Base-by-base conservation (phyloP, 805 yeast species). In the Kregervanrija pseudodelftensis region DNA sequence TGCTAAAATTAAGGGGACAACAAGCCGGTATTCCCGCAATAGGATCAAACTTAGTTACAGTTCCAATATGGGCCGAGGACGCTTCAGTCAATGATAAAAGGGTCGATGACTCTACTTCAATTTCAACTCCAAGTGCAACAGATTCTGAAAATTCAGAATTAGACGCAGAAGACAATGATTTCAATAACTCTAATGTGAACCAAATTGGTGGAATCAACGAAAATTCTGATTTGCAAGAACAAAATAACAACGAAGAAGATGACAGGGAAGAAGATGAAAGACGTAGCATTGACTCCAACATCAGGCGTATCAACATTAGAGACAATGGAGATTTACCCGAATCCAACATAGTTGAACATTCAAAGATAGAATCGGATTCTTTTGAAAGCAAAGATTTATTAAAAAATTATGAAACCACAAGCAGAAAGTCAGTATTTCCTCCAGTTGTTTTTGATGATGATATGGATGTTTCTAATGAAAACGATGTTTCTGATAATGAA, bases 371-470 rank as follows among this genome's bases (percentile, higher is more conserved):
- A 11, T 38, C 45, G 3, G 40, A 31, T 40, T 37, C 40, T 12
- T 37, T 43, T 2, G 40, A n/a, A 22, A 8, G 16, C 4, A 34
- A 17, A 32, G 30, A 37, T 28, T 34, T 49, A 8, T 45, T 58
- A 40, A 57, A 52, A 36, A 61, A 61, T 42, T 61, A 61, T 36
- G 50, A 52, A 28, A 61, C 65, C 1, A 40, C 45, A 15, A 46
- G 43, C 8, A 52, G 66, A 37, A 56, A 50, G 39, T 56, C 64
- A 1, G 46, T 43, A 4, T 50, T 59, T 40, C 47, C 53, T 9
- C 61, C 63, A 32, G 33, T 44, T 17, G 41, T 44, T 17, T 36
- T 41, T 9, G 50, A 37, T 11, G 32, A 41, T 11, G 40, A 38
- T 8, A 50, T 44, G 12, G 44, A 40, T 11, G 45, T 33, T 2